Conservation (phyloP, 23 red algal genomes). For the Gracilaria vermiculophylla region DNA sequence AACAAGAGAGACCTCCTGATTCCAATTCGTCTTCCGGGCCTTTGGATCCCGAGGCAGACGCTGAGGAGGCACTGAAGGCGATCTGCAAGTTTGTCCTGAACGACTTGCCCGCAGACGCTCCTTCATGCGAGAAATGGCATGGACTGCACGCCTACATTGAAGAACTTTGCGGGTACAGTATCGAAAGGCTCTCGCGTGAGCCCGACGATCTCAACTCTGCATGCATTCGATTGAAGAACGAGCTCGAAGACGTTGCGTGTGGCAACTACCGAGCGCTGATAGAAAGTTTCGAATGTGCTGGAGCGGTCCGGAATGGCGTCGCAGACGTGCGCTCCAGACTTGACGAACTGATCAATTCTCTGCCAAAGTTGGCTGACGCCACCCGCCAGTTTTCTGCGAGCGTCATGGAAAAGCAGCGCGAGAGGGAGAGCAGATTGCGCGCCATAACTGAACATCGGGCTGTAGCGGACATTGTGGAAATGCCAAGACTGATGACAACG, state of each 20-base stretch:
- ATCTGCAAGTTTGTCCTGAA: conserved; percentile 43
- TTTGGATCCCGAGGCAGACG: conserved; percentile 55
- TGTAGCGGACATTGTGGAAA: conserved; percentile 71
- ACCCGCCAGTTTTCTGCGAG: conserved; percentile 53
- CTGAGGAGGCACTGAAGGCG: conserved; percentile 49
- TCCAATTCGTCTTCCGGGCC: neutral
- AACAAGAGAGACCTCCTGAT: neutral
- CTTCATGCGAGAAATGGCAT: conserved; percentile 39
- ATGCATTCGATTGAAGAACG: conserved; percentile 28
- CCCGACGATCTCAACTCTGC: conserved; percentile 52
- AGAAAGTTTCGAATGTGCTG: conserved; percentile 74
- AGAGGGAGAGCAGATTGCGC: conserved; percentile 30
- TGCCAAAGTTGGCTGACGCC: conserved; percentile 62
- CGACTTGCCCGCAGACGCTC: conserved; percentile 21
- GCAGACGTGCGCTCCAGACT: conserved; percentile 50
- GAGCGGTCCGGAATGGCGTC: conserved; percentile 72
- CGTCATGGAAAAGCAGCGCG: conserved; percentile 43
- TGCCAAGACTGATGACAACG: conserved; percentile 68
- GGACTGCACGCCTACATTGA: conserved; percentile 68
- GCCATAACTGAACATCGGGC: conserved; percentile 54
- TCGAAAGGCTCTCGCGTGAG: conserved; percentile 54
- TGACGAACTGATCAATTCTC: conserved; percentile 38
- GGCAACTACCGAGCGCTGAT: conserved; percentile 84
- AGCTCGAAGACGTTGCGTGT: conserved; percentile 73
- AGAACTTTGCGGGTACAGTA: conserved; percentile 65